Evolutionary conservation across 306 rosid genomes (phyloP), one percentile per base, ranked within the genome.

Genomic region (Ormosia emarginata): DNA sequence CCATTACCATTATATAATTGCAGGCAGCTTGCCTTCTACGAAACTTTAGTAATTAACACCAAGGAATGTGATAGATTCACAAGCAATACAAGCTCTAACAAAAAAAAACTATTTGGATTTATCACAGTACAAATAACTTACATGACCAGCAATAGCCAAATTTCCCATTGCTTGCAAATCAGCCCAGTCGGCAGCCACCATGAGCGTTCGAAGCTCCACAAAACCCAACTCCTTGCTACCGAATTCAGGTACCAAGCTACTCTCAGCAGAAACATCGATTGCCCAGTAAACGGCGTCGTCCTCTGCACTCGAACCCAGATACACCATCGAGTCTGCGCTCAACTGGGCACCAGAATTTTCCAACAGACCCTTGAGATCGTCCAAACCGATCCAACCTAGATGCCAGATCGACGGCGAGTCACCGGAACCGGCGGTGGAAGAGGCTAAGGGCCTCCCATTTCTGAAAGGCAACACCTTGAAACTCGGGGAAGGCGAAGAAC

Each of bases 101-200:
- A 67, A 18, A 40, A 67, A 18, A 52, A 15, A 39, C 5, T 12
- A 44, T 9, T 24, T 24, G 24, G 24, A 24, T 24, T 24, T 24
- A 44, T 44, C 9, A 8, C 44, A 7, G 8, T 61, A 24, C 24
- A 24, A 67, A 52, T 1, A 67, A 86, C 96, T 88, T 86, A 95
- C 99, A 77, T 93, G 97, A 75, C 98, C 98, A 61, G 97, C 99
- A 86, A 95, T 78, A 65, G 98, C 92, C 86, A 95, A 84, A 59
- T 89, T 89, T 11, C 77, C 86, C 96, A 89, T 90, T 7, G 92
- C 89, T 69, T 78, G 62, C 8, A 57, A 50, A 81, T 95, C 94
- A 33, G 81, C 86, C 99, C 99, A 93, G 77, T 93, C 93, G 7
- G 97, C 80, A 7, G 98, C 99, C 53, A 93, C 99, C 98, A 95